These are phyloP conservation scores for Arabidopsis arenosa DNA, from an alignment of 345 rosid genomes.

Conservation along the genomic window DNA sequence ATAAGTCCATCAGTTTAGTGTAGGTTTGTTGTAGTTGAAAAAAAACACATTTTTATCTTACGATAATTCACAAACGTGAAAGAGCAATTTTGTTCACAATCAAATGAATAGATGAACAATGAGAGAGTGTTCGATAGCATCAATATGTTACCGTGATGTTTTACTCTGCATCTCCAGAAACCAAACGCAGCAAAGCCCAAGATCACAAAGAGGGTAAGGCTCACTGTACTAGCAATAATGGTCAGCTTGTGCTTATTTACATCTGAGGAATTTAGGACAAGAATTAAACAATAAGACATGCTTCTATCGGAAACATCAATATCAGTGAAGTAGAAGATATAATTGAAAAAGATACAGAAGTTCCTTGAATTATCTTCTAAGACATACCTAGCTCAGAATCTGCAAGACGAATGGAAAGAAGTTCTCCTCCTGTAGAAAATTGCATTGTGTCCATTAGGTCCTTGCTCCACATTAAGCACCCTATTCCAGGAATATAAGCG, in stretches of 20 bases:
- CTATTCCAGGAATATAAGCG: conserved; percentile 26
- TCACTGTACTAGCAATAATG: background rate
- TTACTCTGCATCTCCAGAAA: conserved; percentile 19
- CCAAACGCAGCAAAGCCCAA: conserved; percentile 1
- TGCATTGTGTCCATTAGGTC: conserved; percentile 19
- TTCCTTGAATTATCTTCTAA: background rate
- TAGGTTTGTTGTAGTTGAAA: background rate
- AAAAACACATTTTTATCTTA: background rate
- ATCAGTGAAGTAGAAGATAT: background rate
- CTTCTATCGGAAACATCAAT: background rate
- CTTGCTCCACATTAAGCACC: conserved; percentile 29
- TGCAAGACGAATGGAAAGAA: conserved; percentile 35
- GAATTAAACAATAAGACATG: background rate
- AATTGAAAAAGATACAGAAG: background rate
- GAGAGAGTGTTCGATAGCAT: background rate
- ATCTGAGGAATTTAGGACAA: background rate
- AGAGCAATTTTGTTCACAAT: background rate
- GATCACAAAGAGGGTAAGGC: conserved; percentile 25
- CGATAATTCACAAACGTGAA: background rate
- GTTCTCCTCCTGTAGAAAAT: background rate
- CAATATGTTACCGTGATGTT: conserved; percentile 19
- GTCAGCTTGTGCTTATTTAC: background rate
- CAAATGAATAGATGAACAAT: background rate
- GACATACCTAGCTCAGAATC: conserved; percentile 24
- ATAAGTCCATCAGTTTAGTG: background rate